These are phyloP conservation scores for Westerdykella sp. DNA, from an alignment of 2,329 filamentous ascomycete species.

Conservation along the genomic window DNA sequence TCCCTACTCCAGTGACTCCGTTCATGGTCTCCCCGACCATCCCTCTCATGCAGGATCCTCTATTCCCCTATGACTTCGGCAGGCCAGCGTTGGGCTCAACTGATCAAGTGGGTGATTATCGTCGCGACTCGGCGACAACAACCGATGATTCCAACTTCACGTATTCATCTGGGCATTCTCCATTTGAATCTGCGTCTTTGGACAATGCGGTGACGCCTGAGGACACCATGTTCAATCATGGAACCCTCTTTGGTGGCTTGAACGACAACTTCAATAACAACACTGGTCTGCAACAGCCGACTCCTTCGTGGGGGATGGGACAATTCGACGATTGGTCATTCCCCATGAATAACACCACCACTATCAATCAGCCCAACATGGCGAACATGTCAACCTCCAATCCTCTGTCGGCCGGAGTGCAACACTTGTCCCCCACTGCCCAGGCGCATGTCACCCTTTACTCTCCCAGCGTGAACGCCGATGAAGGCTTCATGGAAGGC, in stretches of 20 bases:
- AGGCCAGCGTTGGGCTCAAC: conserved; percentile 27
- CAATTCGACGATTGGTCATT: conserved; percentile 39
- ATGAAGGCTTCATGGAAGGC: conserved; percentile 60
- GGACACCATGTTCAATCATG: conserved; percentile 50
- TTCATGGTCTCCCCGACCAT: conserved; percentile 40
- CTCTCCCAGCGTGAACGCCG: conserved; percentile 56
- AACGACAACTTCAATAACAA: conserved; percentile 54
- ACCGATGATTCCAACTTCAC: conserved; percentile 34
- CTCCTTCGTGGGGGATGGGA: conserved; percentile 36
- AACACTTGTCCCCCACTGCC: conserved; percentile 62
- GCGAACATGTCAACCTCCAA: neutral
- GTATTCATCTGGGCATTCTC: conserved; percentile 38
- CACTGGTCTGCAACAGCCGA: conserved; percentile 48
- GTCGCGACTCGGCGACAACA: conserved; percentile 32
- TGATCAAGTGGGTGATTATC: conserved; percentile 30
- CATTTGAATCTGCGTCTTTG: conserved; percentile 38
- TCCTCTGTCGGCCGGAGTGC: conserved; percentile 14
- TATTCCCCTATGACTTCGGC: conserved; percentile 23
- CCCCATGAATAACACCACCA: conserved; percentile 14
- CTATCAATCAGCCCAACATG: conserved; percentile 6
- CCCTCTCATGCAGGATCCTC: conserved; percentile 30
- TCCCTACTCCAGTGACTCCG: conserved; percentile 34
- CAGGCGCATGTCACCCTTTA: conserved; percentile 64
- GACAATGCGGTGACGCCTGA: conserved; percentile 42
- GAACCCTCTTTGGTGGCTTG: conserved; percentile 56